Percentiles rank a stretch among this genome's conserved stretches.
Conservation (phyloP, 495 filamentous ascomycete species). For the Penicillium crystallinum region DNA sequence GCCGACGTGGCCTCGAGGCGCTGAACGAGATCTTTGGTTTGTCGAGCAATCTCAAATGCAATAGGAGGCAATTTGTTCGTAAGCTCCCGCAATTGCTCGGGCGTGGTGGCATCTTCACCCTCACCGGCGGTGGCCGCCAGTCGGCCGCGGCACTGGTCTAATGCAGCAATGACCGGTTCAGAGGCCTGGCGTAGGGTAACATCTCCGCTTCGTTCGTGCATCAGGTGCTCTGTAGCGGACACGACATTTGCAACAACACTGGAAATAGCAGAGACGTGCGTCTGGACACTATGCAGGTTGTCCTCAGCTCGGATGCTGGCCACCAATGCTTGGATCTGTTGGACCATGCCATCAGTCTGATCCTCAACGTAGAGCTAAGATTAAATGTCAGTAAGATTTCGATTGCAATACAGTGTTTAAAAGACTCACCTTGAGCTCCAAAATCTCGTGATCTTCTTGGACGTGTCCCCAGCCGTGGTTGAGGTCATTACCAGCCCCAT, state of each 20-base stretch:
- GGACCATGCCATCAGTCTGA: constrained; percentile 73
- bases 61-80: constrained; percentile 71
- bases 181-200: constrained; percentile 49
- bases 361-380: constrained; percentile 73
- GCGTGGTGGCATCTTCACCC: constrained; percentile 50
- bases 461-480: constrained; percentile 33
- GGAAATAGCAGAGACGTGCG: constrained; percentile 66
- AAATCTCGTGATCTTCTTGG: constrained; percentile 52
- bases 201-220: constrained; percentile 38
- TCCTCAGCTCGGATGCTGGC: constrained; percentile 69
- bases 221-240: constrained; percentile 56
- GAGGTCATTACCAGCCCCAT: constrained; percentile 21
- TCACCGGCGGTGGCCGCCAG: constrained; percentile 63
- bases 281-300: constrained; percentile 58
- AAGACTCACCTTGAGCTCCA: constrained; percentile 62
- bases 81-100: constrained; percentile 56
- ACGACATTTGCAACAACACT: constrained; percentile 66
- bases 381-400: not conserved
- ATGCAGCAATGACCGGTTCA: constrained; percentile 56
- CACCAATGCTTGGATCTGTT: constrained; percentile 77
- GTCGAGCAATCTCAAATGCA: constrained; percentile 80
- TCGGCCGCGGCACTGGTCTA: constrained; percentile 59
- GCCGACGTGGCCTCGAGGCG: constrained; percentile 32
- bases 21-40: constrained; percentile 70
- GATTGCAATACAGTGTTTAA: not conserved